These are phyloP conservation scores for Acanthamoeba triangularis DNA, from an alignment of 208 protist species.

Conservation along the genomic window DNA sequence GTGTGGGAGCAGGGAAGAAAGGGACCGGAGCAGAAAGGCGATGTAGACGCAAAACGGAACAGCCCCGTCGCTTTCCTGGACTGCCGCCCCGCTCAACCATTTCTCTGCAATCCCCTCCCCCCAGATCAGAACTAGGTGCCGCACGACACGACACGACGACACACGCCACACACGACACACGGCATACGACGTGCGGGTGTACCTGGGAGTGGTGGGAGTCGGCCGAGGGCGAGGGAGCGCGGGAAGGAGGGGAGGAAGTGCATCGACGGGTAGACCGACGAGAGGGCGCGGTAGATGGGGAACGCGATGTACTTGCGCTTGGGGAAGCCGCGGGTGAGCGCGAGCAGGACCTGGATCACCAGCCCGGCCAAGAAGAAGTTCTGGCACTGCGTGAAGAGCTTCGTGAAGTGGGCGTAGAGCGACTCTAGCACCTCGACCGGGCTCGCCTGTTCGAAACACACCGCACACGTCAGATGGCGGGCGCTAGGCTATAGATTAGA, in stretches of 20 bases:
- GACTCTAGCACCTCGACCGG: background rate
- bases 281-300: conserved; percentile 31
- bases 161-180: background rate
- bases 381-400: background rate
- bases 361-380: conserved; percentile 30
- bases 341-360: background rate
- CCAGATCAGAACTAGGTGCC: background rate
- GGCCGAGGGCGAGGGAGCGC: background rate
- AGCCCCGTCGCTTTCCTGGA: background rate
- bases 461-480: no score
- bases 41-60: background rate
- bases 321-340: background rate
- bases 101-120: background rate
- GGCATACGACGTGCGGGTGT: background rate
- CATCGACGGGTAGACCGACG: background rate
- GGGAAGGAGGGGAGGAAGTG: conserved; percentile 36
- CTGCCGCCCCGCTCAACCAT: background rate
- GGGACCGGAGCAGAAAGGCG: background rate
- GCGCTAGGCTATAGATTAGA: no score
- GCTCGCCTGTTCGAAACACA: background rate
- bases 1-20: background rate
- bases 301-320: conserved; percentile 6
- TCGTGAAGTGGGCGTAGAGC: background rate
- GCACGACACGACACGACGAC: background rate
- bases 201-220: background rate